Percentiles rank a stretch among this genome's conserved stretches.
Evolutionary conservation across 495 filamentous ascomycete species (phyloP).

Genomic region (Trichoderma asperelloides): DNA sequence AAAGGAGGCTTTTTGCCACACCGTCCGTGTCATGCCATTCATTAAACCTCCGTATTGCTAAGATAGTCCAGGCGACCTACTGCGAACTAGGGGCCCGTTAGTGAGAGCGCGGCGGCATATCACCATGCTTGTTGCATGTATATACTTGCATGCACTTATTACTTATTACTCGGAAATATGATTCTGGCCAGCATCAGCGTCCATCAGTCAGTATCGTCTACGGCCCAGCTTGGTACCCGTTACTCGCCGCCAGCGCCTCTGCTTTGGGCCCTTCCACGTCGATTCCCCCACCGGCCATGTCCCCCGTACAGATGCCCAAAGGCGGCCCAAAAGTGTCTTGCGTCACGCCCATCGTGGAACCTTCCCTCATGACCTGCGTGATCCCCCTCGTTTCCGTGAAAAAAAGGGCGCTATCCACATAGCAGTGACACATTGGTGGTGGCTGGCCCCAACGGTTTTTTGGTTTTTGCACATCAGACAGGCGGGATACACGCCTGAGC

Average conservation of each 20-base stretch:
- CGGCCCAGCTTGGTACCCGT: neutral
- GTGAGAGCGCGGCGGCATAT: too few relatives aligned
- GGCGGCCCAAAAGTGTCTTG: neutral
- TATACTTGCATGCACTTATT: too few relatives aligned
- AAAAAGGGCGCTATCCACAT: conserved; percentile 1
- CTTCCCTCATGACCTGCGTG: neutral
- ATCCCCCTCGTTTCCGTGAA: neutral
- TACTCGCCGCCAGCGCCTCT: neutral
- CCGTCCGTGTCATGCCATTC: neutral
- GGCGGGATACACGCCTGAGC: neutral
- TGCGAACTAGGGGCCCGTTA: too few relatives aligned
- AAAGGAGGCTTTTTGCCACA: neutral
- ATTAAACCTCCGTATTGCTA: neutral
- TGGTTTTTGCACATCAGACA: neutral
- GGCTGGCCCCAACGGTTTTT: neutral
- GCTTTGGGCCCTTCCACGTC: neutral
- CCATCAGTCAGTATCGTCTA: neutral
- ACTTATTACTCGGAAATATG: neutral
- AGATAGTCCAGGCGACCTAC: neutral
- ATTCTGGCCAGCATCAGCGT: neutral
- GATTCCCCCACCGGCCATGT: neutral
- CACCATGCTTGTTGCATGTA: too few relatives aligned
- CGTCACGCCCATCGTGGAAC: neutral
- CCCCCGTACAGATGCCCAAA: neutral
- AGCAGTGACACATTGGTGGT: neutral